Evolutionary conservation across 2,329 filamentous ascomycete genomes (phyloP).

Genomic region (Ceratocystis alfenasii): DNA sequence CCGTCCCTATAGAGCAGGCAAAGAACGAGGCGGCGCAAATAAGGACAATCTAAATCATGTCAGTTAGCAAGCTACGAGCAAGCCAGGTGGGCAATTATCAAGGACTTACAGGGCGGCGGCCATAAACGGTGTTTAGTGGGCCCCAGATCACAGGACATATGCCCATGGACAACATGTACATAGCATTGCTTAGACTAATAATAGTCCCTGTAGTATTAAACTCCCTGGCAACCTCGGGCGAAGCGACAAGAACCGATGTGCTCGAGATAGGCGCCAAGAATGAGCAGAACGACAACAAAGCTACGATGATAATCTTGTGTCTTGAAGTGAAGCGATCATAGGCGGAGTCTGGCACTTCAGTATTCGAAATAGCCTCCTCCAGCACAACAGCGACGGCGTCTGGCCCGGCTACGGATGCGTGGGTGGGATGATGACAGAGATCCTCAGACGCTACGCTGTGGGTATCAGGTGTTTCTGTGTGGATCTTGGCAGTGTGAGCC

Average conservation of each 20-base stretch:
- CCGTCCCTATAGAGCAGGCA: conserved; percentile 58
- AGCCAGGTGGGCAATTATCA: background rate
- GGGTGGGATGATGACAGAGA: conserved; percentile 16
- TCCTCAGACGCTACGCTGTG: conserved; percentile 9
- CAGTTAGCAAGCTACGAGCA: background rate
- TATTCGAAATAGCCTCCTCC: conserved; percentile 16
- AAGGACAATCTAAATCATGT: conserved; percentile 32
- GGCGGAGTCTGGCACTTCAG: conserved; percentile 39
- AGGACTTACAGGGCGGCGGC: conserved; percentile 42
- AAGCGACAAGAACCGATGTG: conserved; percentile 59
- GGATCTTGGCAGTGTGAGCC: background rate
- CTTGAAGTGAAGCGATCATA: conserved; percentile 52
- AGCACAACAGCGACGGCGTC: conserved; percentile 19
- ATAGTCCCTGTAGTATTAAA: conserved; percentile 55
- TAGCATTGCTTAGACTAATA: conserved; percentile 61
- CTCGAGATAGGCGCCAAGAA: conserved; percentile 66
- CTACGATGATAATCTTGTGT: conserved; percentile 56
- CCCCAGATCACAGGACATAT: conserved; percentile 59
- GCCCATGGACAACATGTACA: conserved; percentile 67
- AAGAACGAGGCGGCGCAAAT: conserved; percentile 52
- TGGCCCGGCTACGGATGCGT: conserved; percentile 20
- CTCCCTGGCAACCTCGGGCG: conserved; percentile 58
- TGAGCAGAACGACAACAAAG: conserved; percentile 59
- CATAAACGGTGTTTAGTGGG: conserved; percentile 55
- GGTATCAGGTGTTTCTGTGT: conserved; percentile 12